Evolutionary conservation across 768 basidiomycete species (phyloP).

Genomic region (Calocera viscosa): DNA sequence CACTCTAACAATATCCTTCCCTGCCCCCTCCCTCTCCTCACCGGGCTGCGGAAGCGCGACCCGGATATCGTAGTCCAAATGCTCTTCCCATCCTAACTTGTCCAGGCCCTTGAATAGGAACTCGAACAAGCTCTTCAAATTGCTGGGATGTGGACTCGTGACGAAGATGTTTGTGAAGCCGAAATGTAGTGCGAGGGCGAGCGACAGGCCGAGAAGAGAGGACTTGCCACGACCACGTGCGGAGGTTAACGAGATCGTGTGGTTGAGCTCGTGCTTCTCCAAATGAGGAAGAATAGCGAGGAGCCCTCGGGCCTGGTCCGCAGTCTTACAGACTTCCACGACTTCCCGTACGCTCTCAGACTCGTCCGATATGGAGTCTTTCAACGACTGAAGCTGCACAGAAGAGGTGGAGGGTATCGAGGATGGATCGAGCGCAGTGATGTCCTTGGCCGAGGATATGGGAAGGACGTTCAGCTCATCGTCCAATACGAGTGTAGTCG

Average conservation of each 20-base stretch:
- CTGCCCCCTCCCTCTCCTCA: background rate
- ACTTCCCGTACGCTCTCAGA: constrained; percentile 73
- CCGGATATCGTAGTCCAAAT: constrained; percentile 88
- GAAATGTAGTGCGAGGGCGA: constrained; percentile 82
- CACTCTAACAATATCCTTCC: constrained; percentile 84
- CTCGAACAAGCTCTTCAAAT: constrained; percentile 93
- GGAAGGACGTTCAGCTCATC: constrained; percentile 97
- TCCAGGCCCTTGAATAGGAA: constrained; percentile 97
- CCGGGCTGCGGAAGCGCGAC: background rate
- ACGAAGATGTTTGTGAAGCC: constrained; percentile 98
- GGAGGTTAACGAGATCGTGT: constrained; percentile 90
- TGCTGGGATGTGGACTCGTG: constrained; percentile 94
- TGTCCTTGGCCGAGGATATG: constrained; percentile 89
- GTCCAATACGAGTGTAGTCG: constrained; percentile 86
- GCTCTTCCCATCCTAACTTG: constrained; percentile 88
- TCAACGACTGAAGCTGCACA: constrained; percentile 61
- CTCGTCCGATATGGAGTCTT: constrained; percentile 63
- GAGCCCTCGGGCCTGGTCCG: constrained; percentile 55
- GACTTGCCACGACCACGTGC: constrained; percentile 93
- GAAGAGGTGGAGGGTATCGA: constrained; percentile 35
- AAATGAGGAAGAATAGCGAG: constrained; percentile 46
- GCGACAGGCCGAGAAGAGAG: constrained; percentile 87
- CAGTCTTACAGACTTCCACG: constrained; percentile 76
- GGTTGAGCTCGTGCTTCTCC: constrained; percentile 73
- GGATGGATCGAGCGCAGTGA: constrained; percentile 47